Evolutionary conservation across 352 stramenopile species (phyloP).

Genomic region (Pythium sukuiense): DNA sequence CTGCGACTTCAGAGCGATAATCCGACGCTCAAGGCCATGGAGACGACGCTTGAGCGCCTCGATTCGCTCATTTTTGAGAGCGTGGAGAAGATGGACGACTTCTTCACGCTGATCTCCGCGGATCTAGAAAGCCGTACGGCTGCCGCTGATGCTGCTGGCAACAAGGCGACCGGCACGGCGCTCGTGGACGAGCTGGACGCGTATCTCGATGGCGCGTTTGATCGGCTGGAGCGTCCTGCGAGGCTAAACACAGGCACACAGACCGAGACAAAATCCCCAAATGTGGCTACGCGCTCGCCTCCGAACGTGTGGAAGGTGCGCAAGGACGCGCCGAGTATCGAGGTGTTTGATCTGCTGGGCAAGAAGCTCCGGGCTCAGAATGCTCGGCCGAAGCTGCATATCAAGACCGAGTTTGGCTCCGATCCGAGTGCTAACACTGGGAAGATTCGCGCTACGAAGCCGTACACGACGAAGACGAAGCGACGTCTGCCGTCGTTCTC

Average conservation of each 20-base stretch:
- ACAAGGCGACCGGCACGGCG: background rate
- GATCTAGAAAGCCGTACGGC: background rate
- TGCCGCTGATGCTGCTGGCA: background rate
- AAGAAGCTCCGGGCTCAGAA: background rate
- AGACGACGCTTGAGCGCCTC: conserved; percentile 7
- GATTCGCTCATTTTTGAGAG: conserved; percentile 15
- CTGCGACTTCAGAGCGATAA: background rate
- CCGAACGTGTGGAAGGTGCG: background rate
- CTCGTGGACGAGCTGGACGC: conserved; percentile 16
- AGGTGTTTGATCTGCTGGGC: conserved; percentile 12
- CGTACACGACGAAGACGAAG: background rate
- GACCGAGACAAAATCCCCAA: background rate
- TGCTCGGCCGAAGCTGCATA: conserved; percentile 4
- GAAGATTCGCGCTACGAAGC: background rate
- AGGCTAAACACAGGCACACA: background rate
- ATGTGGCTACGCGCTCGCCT: background rate
- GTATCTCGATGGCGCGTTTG: conserved; percentile 10
- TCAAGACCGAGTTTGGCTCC: conserved; percentile 1
- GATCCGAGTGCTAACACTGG: background rate
- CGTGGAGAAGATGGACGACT: conserved; percentile 15
- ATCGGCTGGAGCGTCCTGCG: background rate
- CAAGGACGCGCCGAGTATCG: background rate
- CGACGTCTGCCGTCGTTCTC: background rate
- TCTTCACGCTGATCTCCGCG: conserved; percentile 8
- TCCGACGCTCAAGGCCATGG: background rate